Conservation (phyloP, 179 eudicot species). For the Heliamphora pulchella region DNA sequence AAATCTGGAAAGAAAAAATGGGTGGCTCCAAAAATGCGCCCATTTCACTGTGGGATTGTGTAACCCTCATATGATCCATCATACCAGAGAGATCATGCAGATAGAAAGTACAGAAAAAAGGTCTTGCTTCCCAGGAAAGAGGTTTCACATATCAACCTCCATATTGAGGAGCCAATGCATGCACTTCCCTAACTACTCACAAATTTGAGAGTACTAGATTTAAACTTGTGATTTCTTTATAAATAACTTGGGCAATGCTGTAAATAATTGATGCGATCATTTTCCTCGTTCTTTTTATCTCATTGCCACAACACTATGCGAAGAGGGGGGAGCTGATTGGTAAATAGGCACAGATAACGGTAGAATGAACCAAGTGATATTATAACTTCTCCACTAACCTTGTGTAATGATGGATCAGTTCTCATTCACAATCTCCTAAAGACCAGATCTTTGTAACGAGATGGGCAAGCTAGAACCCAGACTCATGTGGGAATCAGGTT, state of each 20-base stretch:
- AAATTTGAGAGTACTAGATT: not conserved
- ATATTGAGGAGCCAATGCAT: not conserved
- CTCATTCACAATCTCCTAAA: no score
- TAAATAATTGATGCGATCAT: no score
- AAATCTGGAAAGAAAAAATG: not conserved
- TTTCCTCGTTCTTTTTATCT: no score
- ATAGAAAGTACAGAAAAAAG: not conserved
- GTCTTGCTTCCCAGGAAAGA: not conserved
- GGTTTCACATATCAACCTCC: not conserved
- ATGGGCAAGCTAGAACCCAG: no score
- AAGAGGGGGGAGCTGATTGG: no score
- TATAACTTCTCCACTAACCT: no score
- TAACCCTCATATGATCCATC: constrained; percentile 4
- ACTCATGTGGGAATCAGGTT: no score
- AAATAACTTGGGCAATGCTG: not conserved
- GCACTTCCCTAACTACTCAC: not conserved
- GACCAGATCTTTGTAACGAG: no score
- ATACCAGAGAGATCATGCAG: not conserved
- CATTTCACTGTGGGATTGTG: not conserved
- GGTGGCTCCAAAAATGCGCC: not conserved
- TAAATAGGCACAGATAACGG: no score
- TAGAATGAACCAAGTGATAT: no score
- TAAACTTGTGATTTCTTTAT: not conserved
- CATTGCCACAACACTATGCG: no score
- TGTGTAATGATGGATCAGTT: no score